Evolutionary conservation across 352 stramenopile genomes (phyloP).

Genomic region (Pythium brassicae): DNA sequence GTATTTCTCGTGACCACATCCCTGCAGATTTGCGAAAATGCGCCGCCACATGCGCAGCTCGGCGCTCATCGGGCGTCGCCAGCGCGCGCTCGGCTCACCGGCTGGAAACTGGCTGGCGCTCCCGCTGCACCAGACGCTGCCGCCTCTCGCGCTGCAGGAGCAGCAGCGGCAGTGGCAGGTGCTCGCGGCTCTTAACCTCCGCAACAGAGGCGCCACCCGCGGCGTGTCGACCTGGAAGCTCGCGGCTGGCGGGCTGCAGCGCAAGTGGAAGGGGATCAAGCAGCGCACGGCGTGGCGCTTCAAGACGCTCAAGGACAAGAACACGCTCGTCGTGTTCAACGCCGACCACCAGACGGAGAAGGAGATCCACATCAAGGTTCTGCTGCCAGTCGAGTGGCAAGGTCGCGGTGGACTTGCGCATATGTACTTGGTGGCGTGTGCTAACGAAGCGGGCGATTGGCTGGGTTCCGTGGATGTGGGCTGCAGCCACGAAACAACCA

Average conservation of each 20-base stretch:
- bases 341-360: conserved; percentile 71
- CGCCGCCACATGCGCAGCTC: not conserved
- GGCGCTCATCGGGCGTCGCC: not conserved
- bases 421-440: no score
- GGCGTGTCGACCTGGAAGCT: conserved; percentile 70
- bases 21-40: not conserved
- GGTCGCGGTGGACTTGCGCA: no score
- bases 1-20: no score
- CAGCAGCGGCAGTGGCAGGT: no score
- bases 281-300: conserved; percentile 80
- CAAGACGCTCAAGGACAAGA: conserved; percentile 69
- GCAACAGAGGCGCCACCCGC: conserved; percentile 11
- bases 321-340: conserved; percentile 71
- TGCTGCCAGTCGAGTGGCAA: no score
- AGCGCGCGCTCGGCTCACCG: no score
- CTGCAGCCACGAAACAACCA: conserved; percentile 38
- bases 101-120: no score
- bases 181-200: not conserved
- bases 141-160: no score
- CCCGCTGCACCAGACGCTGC: not conserved
- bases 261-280: conserved; percentile 81
- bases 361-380: conserved; percentile 43
- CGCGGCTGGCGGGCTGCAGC: conserved; percentile 65
- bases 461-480: conserved; percentile 1
- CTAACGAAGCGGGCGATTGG: not conserved